A percentile compares a stretch with the other conserved stretches of the same genome.
Evolutionary conservation across 331 rosid species (phyloP).

Genomic region (Malus hybrid): DNA sequence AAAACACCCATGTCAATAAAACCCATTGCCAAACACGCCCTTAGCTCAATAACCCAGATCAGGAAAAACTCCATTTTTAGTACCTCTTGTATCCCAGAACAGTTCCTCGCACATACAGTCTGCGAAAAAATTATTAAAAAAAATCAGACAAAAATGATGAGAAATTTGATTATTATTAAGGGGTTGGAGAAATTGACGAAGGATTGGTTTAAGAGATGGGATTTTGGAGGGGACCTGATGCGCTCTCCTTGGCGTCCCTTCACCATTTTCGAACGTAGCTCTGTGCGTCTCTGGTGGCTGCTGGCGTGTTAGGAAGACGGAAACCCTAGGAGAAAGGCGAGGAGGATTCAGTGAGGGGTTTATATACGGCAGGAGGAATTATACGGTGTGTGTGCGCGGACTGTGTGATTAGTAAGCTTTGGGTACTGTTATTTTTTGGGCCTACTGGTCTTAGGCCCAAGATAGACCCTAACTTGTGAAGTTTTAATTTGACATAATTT

Average conservation of each 20-base stretch:
- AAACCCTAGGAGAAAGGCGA: neutral
- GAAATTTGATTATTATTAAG: neutral
- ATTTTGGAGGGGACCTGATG: conserved; percentile 4
- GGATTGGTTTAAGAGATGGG: neutral
- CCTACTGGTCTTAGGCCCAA: neutral
- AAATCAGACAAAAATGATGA: neutral
- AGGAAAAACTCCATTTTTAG: neutral
- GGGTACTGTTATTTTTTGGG: neutral
- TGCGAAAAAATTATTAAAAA: neutral
- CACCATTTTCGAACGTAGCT: conserved; percentile 23
- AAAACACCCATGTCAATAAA: neutral
- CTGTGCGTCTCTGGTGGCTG: neutral
- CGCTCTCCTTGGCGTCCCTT: conserved; percentile 44
- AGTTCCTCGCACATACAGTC: conserved; percentile 77
- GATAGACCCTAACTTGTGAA: no score
- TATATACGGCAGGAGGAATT: neutral
- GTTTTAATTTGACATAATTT: no score
- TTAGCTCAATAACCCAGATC: neutral
- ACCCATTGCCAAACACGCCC: neutral
- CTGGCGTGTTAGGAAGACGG: neutral
- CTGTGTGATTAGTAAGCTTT: neutral
- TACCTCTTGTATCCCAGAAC: conserved; percentile 88
- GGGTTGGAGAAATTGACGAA: neutral
- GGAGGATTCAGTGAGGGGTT: neutral
- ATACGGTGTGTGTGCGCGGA: neutral